phyloP scores from a whole-genome alignment of 257 asterid species.

The Solanum appendiculatum region DNA sequence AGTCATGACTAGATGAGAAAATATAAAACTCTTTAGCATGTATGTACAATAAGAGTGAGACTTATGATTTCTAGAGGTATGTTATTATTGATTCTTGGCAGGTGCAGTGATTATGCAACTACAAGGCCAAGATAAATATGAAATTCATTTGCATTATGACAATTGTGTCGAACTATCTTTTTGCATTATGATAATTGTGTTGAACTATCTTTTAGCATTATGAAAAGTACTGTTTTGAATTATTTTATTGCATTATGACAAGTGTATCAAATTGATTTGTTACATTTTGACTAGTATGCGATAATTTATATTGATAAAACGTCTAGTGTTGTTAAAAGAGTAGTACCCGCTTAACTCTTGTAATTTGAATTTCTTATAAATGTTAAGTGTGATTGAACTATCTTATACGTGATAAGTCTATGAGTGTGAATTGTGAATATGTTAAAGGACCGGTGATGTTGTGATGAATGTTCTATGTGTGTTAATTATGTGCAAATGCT shows the following conservation, averaged over 20 bases:
- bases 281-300: not conserved
- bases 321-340: not conserved
- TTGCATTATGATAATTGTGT: not conserved
- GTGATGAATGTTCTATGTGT: not conserved
- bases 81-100: not conserved
- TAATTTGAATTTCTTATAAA: not conserved
- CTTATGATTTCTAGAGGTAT: not conserved
- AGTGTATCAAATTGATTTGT: not conserved
- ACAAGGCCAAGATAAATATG: not conserved
- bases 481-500: too few relatives aligned
- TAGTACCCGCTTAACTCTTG: not conserved
- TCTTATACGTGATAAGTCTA: not conserved
- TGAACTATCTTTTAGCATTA: too few relatives aligned
- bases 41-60: not conserved
- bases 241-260: too few relatives aligned
- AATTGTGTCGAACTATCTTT: not conserved
- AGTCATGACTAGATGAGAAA: not conserved
- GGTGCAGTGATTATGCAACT: not conserved
- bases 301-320: not conserved
- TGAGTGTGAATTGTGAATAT: not conserved
- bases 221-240: not conserved
- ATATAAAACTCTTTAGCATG: too few relatives aligned
- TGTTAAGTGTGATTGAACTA: not conserved
- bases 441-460: not conserved
- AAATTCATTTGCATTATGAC: not conserved